Percentiles rank a stretch among this genome's conserved stretches.
Conservation (phyloP, 345 rosid genomes). For the Odontarrhena argentea region DNA sequence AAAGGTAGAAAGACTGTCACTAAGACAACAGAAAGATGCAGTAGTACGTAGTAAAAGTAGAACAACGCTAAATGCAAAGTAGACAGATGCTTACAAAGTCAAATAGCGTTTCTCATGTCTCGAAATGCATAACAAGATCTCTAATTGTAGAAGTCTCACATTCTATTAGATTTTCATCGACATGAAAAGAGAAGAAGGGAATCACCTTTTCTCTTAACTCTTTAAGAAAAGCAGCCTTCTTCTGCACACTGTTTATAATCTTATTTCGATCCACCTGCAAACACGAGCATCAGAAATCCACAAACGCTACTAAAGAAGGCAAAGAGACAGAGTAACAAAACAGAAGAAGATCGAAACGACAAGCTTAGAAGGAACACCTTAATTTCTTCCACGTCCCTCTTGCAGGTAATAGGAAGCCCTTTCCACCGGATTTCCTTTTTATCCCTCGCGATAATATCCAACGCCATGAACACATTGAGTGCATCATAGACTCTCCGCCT, state of each 20-base stretch:
- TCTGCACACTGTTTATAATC: constrained; percentile 37
- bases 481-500: constrained; percentile 51
- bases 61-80: background rate
- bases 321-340: constrained; percentile 1
- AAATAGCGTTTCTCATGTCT: background rate
- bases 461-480: constrained; percentile 50
- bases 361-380: constrained; percentile 37
- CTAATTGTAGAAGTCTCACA: background rate
- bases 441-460: constrained; percentile 48
- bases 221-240: constrained; percentile 49
- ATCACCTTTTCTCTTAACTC: constrained; percentile 51
- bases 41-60: background rate
- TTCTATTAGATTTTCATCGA: background rate
- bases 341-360: background rate
- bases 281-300: constrained; percentile 12
- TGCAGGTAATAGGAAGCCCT: constrained; percentile 45
- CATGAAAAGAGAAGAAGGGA: constrained; percentile 4
- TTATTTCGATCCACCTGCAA: constrained; percentile 37
- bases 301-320: constrained; percentile 2
- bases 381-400: constrained; percentile 46
- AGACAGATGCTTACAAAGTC: constrained; percentile 4
- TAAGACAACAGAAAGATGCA: background rate
- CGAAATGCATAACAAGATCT: constrained; percentile 15
- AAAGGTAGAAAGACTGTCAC: background rate
- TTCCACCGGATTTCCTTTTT: constrained; percentile 56